Percentiles rank a stretch among this genome's conserved stretches.
phyloP scores from a whole-genome alignment of 1,139 yeast species.

The Yamadazyma songkhlaensis region DNA sequence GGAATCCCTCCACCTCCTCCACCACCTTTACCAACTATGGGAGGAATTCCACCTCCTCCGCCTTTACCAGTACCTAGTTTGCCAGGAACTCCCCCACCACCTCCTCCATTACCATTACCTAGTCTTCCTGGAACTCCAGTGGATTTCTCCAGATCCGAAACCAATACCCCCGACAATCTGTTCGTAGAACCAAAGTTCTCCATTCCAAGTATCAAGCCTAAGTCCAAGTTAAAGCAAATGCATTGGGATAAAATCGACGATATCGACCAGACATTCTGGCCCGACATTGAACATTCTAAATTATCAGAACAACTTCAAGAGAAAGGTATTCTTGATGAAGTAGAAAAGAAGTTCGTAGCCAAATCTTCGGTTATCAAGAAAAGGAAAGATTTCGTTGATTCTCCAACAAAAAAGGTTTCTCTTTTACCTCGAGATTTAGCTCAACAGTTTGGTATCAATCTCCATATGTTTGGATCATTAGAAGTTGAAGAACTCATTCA shows the following conservation, averaged over 20 bases:
- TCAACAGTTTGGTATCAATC: constrained; percentile 83
- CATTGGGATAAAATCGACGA: constrained; percentile 88
- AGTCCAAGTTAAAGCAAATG: constrained; percentile 76
- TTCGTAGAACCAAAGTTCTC: constrained; percentile 9
- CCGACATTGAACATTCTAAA: constrained; percentile 46
- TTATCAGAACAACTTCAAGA: constrained; percentile 56
- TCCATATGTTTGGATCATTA: constrained; percentile 71
- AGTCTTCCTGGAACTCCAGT: constrained; percentile 10
- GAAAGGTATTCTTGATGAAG: constrained; percentile 74
- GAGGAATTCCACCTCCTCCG: constrained; percentile 15
- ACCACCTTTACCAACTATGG: too few relatives aligned
- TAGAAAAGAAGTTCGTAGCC: constrained; percentile 75
- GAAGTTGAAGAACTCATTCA: constrained; percentile 61
- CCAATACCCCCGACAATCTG: constrained; percentile 10
- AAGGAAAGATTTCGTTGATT: constrained; percentile 19
- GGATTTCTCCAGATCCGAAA: constrained; percentile 11
- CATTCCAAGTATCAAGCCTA: constrained; percentile 44
- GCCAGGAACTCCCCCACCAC: constrained; percentile 33
- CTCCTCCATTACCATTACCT: constrained; percentile 17
- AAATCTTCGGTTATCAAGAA: constrained; percentile 49
- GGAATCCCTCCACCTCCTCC: constrained; percentile 20
- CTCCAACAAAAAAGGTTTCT: constrained; percentile 40
- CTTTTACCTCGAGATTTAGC: constrained; percentile 79
- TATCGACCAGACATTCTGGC: constrained; percentile 81
- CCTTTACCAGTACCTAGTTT: background rate